These are phyloP conservation scores for Cyberlindnera japonica DNA, from an alignment of 805 yeast species.

Conservation along the genomic window DNA sequence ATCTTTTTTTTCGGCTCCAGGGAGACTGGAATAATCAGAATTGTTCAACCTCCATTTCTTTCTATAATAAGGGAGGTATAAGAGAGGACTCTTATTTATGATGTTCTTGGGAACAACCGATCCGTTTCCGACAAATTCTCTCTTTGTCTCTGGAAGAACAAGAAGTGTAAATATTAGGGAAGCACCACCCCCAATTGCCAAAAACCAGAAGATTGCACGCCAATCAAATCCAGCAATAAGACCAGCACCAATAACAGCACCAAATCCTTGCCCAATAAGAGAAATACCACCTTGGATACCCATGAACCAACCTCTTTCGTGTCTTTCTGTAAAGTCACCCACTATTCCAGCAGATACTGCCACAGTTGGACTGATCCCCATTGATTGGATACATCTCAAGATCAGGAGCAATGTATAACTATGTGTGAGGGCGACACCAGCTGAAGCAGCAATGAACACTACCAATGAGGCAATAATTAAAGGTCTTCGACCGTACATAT, in stretches of 20 bases:
- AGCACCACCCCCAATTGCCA: slow-evolving; percentile 59
- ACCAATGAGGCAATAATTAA: slow-evolving; percentile 50
- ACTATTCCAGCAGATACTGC: slow-evolving; percentile 66
- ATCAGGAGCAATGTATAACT: slow-evolving; percentile 58
- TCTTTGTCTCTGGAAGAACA: slow-evolving; percentile 72
- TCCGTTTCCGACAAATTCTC: slow-evolving; percentile 74
- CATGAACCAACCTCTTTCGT: slow-evolving; percentile 65
- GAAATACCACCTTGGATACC: slow-evolving; percentile 65
- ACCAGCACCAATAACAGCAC: slow-evolving; percentile 60
- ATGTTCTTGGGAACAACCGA: slow-evolving; percentile 47
- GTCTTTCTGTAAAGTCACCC: slow-evolving; percentile 67
- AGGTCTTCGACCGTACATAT: slow-evolving; percentile 69
- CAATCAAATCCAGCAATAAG: slow-evolving; percentile 50
- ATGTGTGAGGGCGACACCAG: slow-evolving; percentile 60
- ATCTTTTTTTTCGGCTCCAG: slow-evolving; percentile 24
- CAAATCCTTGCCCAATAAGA: slow-evolving; percentile 71
- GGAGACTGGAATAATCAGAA: slow-evolving; percentile 32
- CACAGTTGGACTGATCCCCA: slow-evolving; percentile 72
- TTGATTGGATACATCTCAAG: slow-evolving; percentile 69
- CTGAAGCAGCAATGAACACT: slow-evolving; percentile 55
- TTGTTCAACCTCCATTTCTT: slow-evolving; percentile 26
- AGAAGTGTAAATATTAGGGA: slow-evolving; percentile 34
- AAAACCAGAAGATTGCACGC: slow-evolving; percentile 75
- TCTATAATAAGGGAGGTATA: slow-evolving; percentile 21
- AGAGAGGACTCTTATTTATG: slow-evolving; percentile 43